A percentile compares a stretch with the other conserved stretches of the same genome.
These are phyloP conservation scores for Ochetophila trinervis DNA, from an alignment of 306 rosid genomes.

Conservation along the genomic window DNA sequence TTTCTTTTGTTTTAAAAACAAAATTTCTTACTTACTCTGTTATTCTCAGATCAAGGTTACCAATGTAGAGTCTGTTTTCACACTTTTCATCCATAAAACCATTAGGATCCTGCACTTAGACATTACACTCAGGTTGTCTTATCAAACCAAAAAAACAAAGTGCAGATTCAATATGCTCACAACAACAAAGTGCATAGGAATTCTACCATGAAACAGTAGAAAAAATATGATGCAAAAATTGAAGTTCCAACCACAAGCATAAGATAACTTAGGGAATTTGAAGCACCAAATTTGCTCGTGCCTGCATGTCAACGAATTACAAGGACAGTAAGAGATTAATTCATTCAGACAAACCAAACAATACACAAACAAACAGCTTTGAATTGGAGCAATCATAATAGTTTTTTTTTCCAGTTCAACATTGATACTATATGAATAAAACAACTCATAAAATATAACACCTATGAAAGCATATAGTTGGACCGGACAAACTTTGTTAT, in stretches of 20 bases:
- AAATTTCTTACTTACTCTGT: constrained; percentile 65
- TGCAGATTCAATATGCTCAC: background rate
- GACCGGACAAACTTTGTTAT: background rate
- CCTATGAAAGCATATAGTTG: background rate
- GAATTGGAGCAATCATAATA: background rate
- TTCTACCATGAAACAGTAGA: constrained; percentile 17
- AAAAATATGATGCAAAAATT: background rate
- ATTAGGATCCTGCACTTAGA: constrained; percentile 56
- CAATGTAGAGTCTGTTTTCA: constrained; percentile 74
- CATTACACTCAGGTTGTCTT: background rate
- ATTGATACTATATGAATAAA: background rate
- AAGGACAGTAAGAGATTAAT: background rate
- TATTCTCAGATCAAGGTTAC: constrained; percentile 85
- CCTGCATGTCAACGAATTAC: constrained; percentile 10
- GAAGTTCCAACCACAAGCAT: constrained; percentile 11
- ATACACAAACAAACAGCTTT: background rate
- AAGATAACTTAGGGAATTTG: background rate
- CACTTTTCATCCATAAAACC: constrained; percentile 55
- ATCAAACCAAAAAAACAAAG: background rate
- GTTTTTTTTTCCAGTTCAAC: background rate
- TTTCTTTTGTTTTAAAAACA: too few relatives aligned
- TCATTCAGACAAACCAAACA: background rate
- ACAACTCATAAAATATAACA: background rate
- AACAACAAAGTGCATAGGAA: background rate
- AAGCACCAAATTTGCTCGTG: background rate